These are phyloP conservation scores for Tothia fuscella DNA, from an alignment of 2,329 filamentous ascomycete genomes.

Conservation along the genomic window DNA sequence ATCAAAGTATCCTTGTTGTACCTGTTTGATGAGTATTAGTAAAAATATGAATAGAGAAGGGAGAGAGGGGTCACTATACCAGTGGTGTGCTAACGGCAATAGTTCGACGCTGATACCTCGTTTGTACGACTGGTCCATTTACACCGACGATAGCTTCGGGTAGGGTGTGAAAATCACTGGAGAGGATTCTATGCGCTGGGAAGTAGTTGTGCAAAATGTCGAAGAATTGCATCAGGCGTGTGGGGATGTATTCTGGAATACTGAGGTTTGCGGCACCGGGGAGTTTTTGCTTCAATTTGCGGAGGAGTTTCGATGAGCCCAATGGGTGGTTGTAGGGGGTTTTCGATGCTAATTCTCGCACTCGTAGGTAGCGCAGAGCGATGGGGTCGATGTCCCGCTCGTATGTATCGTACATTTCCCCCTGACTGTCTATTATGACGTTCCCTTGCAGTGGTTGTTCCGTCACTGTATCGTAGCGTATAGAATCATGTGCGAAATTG, in stretches of 20 bases:
- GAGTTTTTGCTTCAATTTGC: conserved; percentile 26
- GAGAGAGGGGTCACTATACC: conserved; percentile 40
- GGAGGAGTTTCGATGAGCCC: conserved; percentile 53
- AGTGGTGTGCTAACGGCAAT: conserved; percentile 84
- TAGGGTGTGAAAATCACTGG: conserved; percentile 80
- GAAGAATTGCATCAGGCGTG: conserved; percentile 92
- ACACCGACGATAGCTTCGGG: conserved; percentile 73
- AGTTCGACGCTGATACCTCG: conserved; percentile 72
- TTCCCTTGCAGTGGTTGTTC: conserved; percentile 77
- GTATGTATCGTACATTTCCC: conserved; percentile 96
- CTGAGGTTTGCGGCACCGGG: conserved; percentile 47
- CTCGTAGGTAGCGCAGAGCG: conserved; percentile 18
- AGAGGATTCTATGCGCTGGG: conserved; percentile 75
- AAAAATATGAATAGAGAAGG: not conserved
- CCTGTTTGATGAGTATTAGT: conserved; percentile 37
- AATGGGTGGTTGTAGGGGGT: conserved; percentile 52
- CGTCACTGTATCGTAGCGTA: conserved; percentile 78
- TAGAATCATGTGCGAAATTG: conserved; percentile 90
- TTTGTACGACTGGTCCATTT: conserved; percentile 94
- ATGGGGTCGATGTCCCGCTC: conserved; percentile 55
- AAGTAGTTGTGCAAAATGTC: conserved; percentile 80
- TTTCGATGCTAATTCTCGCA: conserved; percentile 63
- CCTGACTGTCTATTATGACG: conserved; percentile 71
- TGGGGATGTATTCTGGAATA: conserved; percentile 84
- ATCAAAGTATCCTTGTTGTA: conserved; percentile 97